These are phyloP conservation scores for Zopfia rhizophila DNA, from an alignment of 2,329 filamentous ascomycete species.

Conservation along the genomic window DNA sequence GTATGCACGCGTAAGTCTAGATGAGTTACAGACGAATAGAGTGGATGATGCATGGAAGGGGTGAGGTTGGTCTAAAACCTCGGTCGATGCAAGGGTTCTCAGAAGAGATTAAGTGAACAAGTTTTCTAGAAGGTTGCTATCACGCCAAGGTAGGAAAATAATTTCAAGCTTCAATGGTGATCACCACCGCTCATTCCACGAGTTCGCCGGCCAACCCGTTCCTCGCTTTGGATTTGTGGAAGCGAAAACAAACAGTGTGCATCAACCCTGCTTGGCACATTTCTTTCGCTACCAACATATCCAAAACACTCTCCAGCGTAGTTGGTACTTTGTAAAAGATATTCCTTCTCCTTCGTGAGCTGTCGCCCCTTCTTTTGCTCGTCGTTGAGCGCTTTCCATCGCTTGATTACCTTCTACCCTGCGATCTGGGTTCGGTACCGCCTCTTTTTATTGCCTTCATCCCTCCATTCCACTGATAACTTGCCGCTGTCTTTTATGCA, in stretches of 20 bases:
- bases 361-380: conserved; percentile 18
- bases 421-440: no score
- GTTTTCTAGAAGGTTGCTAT: no score
- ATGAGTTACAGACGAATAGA: no score
- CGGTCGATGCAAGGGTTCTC: no score
- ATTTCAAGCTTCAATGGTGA: neutral
- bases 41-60: no score
- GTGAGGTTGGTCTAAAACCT: no score
- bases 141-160: no score
- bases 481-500: conserved; percentile 35
- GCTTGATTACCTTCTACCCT: conserved; percentile 31
- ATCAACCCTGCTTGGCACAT: conserved; percentile 21
- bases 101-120: no score
- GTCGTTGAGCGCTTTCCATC: conserved; percentile 28
- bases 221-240: conserved; percentile 5
- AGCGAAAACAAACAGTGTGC: conserved; percentile 19
- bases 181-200: conserved; percentile 11
- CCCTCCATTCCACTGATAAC: conserved; percentile 8
- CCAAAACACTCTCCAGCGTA: conserved; percentile 16
- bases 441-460: conserved; percentile 8
- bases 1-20: no score
- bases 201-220: conserved; percentile 25
- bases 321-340: neutral
- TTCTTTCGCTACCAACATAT: conserved; percentile 9
- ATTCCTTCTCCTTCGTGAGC: conserved; percentile 20